A percentile compares a stretch with the other conserved stretches of the same genome.
These are phyloP conservation scores for Colletotrichum chlorophyti DNA, from an alignment of 2,329 filamentous ascomycete species.

Conservation along the genomic window DNA sequence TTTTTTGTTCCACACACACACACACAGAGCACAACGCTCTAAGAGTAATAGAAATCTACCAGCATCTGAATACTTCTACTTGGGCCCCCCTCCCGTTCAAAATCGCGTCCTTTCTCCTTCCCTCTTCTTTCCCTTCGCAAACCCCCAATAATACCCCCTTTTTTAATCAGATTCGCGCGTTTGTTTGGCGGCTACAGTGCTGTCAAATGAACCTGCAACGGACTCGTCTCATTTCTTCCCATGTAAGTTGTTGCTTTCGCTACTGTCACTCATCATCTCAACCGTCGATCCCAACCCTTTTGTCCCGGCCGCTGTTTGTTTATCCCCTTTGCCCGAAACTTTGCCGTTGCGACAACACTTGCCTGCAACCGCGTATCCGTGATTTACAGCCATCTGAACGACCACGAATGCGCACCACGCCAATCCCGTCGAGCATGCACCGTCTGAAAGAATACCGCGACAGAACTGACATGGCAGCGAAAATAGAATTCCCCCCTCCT, in stretches of 20 bases:
- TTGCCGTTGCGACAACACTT: constrained; percentile 14
- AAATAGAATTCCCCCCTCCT: constrained; percentile 61
- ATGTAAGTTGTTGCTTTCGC: constrained; percentile 56
- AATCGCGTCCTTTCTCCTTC: background rate
- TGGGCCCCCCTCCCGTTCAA: constrained; percentile 11
- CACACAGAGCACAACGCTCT: background rate
- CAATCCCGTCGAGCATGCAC: constrained; percentile 21
- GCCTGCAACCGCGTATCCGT: background rate
- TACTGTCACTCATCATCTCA: background rate
- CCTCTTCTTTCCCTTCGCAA: constrained; percentile 25
- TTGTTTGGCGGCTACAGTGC: constrained; percentile 84
- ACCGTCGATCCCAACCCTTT: background rate
- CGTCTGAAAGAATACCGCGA: constrained; percentile 14
- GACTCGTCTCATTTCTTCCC: constrained; percentile 64
- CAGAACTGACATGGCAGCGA: constrained; percentile 34
- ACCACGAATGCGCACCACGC: background rate
- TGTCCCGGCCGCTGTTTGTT: background rate
- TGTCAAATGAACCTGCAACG: constrained; percentile 99
- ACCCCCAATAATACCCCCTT: constrained; percentile 32
- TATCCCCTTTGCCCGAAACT: constrained; percentile 5
- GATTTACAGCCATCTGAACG: constrained; percentile 21
- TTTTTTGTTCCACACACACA: too few relatives aligned
- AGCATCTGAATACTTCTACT: constrained; percentile 26
- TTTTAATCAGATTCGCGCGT: constrained; percentile 66
- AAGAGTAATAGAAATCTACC: constrained; percentile 6